Evolutionary conservation across 1,139 yeast genomes (phyloP).

Genomic region (Candida labiduridarum): DNA sequence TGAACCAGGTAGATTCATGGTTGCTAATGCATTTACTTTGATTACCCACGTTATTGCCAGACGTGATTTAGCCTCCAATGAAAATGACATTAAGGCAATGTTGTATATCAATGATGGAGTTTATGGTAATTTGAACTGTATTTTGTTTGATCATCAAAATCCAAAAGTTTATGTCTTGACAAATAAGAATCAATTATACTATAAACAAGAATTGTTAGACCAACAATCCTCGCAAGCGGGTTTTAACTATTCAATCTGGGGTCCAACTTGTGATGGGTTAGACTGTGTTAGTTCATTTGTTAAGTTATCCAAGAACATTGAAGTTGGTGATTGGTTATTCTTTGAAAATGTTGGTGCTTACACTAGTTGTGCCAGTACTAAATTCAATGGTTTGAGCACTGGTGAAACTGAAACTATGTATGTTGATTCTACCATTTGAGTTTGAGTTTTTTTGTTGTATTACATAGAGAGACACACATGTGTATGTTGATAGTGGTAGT

Average conservation of each 20-base stretch:
- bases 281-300: slow-evolving; percentile 72
- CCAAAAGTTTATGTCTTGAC: slow-evolving; percentile 71
- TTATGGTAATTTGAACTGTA: slow-evolving; percentile 93
- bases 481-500: too few relatives aligned
- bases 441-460: background rate
- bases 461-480: background rate
- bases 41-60: slow-evolving; percentile 86
- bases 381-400: slow-evolving; percentile 78
- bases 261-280: slow-evolving; percentile 97
- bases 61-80: slow-evolving; percentile 40
- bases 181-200: slow-evolving; percentile 52
- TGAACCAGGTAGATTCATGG: slow-evolving; percentile 93
- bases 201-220: slow-evolving; percentile 22
- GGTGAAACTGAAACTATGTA: slow-evolving; percentile 61
- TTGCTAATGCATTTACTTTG: slow-evolving; percentile 82
- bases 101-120: slow-evolving; percentile 92
- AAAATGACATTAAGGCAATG: slow-evolving; percentile 35
- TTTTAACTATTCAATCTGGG: slow-evolving; percentile 76
- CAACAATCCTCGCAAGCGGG: slow-evolving; percentile 2
- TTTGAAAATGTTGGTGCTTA: slow-evolving; percentile 91
- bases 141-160: slow-evolving; percentile 86
- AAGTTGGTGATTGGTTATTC: slow-evolving; percentile 91
- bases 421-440: slow-evolving; percentile 47
- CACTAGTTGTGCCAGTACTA: slow-evolving; percentile 86
- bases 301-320: slow-evolving; percentile 58